Evolutionary conservation across 208 protist genomes (phyloP).

Genomic region (Crithidia brevicula): DNA sequence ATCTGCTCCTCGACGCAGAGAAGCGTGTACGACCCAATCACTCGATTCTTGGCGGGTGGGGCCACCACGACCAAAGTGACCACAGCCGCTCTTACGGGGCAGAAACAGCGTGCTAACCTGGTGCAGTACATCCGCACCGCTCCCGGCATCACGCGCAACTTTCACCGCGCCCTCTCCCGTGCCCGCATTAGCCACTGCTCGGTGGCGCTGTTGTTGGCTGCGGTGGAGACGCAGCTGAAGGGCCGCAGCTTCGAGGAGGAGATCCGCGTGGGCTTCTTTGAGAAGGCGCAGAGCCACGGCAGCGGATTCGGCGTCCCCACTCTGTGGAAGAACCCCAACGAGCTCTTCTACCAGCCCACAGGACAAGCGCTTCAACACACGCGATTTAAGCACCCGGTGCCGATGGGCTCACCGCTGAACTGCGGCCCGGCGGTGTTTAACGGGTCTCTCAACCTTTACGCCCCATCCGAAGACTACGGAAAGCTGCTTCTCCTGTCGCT

Average conservation of each 20-base stretch:
- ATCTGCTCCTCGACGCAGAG: conserved; percentile 47
- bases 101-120: conserved; percentile 70
- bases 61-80: background rate
- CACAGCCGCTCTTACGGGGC: conserved; percentile 39
- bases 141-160: conserved; percentile 13
- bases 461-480: conserved; percentile 77
- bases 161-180: conserved; percentile 19
- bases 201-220: conserved; percentile 71
- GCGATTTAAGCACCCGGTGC: conserved; percentile 47
- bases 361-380: conserved; percentile 71
- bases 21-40: conserved; percentile 59
- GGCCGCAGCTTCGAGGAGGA: conserved; percentile 68
- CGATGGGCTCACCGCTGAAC: conserved; percentile 41
- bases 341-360: conserved; percentile 85
- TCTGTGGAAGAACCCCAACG: conserved; percentile 79
- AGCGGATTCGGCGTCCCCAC: conserved; percentile 70
- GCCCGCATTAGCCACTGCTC: conserved; percentile 67
- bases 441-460: conserved; percentile 78
- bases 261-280: conserved; percentile 70
- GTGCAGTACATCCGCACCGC: conserved; percentile 68
- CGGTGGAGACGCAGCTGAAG: conserved; percentile 73
- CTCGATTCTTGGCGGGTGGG: conserved; percentile 60
- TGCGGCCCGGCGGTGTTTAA: conserved; percentile 70
- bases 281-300: conserved; percentile 64
- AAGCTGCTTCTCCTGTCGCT: conserved; percentile 81